Evolutionary conservation across 108 stramenopile genomes (phyloP).

Genomic region (Schizochytrium sp.): DNA sequence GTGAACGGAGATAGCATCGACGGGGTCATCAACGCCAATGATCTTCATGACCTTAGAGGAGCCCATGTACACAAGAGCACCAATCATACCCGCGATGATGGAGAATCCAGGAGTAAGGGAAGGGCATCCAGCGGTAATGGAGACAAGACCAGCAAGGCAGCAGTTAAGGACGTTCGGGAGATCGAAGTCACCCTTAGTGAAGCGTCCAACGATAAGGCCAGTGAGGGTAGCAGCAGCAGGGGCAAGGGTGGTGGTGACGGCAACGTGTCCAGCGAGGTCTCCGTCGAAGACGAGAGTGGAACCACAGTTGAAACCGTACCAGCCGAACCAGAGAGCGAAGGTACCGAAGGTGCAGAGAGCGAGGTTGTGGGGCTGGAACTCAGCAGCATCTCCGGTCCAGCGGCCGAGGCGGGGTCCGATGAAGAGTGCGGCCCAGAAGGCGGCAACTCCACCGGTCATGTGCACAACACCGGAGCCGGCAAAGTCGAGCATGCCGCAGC

Average conservation of each 20-base stretch:
- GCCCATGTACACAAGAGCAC: conserved; percentile 83
- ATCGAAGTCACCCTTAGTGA: conserved; percentile 17
- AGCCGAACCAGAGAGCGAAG: conserved; percentile 92
- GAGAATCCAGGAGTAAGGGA: conserved; percentile 87
- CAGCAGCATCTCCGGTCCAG: conserved; percentile 72
- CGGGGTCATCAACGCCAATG: conserved; percentile 88
- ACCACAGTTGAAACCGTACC: conserved; percentile 94
- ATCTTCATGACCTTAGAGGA: conserved; percentile 77
- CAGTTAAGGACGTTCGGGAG: conserved; percentile 68
- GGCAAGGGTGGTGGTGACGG: conserved; percentile 89
- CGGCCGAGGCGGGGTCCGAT: conserved; percentile 87
- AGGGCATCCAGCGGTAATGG: conserved; percentile 87
- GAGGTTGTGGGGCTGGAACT: conserved; percentile 81
- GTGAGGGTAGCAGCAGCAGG: conserved; percentile 74
- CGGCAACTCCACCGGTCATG: conserved; percentile 87
- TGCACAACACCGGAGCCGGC: conserved; percentile 92
- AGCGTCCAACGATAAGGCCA: conserved; percentile 31
- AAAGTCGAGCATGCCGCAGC: conserved; percentile 87
- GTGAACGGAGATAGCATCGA: conserved; percentile 94
- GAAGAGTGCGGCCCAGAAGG: conserved; percentile 82
- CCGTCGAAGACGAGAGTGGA: conserved; percentile 80
- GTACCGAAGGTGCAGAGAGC: conserved; percentile 86
- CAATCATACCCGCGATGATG: conserved; percentile 82
- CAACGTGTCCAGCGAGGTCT: background rate
- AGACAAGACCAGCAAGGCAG: conserved; percentile 88